A percentile compares a stretch with the other conserved stretches of the same genome.
Conservation (phyloP, 192 early-diverging fungal species). For the Coemansia sp. region DNA sequence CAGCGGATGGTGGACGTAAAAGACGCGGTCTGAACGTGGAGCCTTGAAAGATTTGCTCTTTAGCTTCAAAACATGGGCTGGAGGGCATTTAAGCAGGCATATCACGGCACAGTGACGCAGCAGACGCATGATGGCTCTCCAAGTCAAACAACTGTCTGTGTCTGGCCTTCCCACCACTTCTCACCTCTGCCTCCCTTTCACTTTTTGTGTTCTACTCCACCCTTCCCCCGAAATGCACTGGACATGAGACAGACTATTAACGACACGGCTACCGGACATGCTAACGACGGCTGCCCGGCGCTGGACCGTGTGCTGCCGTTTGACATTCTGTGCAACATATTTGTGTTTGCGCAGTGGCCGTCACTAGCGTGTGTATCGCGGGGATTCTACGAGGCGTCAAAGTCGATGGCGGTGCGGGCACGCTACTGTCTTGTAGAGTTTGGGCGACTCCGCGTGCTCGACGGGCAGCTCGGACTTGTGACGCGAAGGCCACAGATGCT, state of each 20-base stretch:
- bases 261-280: neutral
- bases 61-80: neutral
- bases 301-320: constrained; percentile 42
- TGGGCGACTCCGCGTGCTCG: constrained; percentile 35
- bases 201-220: constrained; percentile 9
- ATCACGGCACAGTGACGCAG: neutral
- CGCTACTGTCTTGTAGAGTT: constrained; percentile 47
- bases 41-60: neutral
- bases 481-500: constrained; percentile 35
- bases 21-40: neutral
- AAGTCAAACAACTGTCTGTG: neutral
- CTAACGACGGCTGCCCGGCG: neutral
- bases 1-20: neutral
- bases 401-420: constrained; percentile 35
- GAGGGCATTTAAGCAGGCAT: too few species aligned
- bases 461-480: constrained; percentile 34
- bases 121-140: neutral
- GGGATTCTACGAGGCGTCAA: constrained; percentile 31
- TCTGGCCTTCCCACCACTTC: neutral
- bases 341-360: constrained; percentile 54
- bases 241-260: constrained; percentile 2
- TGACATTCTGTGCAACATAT: constrained; percentile 46
- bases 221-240: neutral
- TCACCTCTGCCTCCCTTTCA: neutral
- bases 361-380: constrained; percentile 42